Evolutionary conservation across 2,329 filamentous ascomycete species (phyloP).

Genomic region (Ophiobolus disseminans): DNA sequence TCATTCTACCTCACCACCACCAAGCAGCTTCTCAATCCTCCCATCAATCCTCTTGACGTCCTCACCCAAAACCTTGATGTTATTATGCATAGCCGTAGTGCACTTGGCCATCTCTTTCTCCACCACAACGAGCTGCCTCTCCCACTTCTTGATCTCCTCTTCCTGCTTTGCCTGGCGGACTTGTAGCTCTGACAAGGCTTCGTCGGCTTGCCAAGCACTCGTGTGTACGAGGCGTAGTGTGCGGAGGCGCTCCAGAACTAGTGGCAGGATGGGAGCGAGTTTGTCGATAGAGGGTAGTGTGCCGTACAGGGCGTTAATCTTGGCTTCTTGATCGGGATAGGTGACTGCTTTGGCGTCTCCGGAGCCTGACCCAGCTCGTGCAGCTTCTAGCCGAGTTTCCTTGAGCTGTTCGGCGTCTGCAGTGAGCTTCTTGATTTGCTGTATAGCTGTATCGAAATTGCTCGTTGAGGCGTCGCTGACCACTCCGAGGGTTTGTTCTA

Average conservation of each 20-base stretch:
- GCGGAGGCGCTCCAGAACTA: slow-evolving; percentile 82
- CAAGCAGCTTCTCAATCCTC: slow-evolving; percentile 64
- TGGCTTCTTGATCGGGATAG: slow-evolving; percentile 76
- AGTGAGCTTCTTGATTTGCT: slow-evolving; percentile 72
- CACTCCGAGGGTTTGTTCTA: slow-evolving; percentile 81
- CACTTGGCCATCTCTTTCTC: slow-evolving; percentile 76
- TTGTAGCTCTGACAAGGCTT: slow-evolving; percentile 79
- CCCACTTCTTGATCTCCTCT: slow-evolving; percentile 84
- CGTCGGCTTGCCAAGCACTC: slow-evolving; percentile 81
- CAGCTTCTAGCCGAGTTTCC: slow-evolving; percentile 53
- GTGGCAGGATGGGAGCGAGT: slow-evolving; percentile 82
- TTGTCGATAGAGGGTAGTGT: slow-evolving; percentile 88
- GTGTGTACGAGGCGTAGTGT: slow-evolving; percentile 85
- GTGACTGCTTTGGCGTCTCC: slow-evolving; percentile 25
- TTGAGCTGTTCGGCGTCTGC: slow-evolving; percentile 76
- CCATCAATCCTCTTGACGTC: slow-evolving; percentile 90
- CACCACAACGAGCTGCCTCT: slow-evolving; percentile 77
- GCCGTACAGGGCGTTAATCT: slow-evolving; percentile 90
- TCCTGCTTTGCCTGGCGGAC: slow-evolving; percentile 81
- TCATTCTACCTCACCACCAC: slow-evolving; percentile 12
- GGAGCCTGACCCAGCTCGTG: slow-evolving; percentile 14
- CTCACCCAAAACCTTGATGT: slow-evolving; percentile 82
- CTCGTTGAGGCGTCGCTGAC: slow-evolving; percentile 75
- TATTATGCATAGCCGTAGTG: slow-evolving; percentile 73
- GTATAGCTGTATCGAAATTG: slow-evolving; percentile 74